Conservation (phyloP, 768 basidiomycete species). For the Pisolithus tinctorius region DNA sequence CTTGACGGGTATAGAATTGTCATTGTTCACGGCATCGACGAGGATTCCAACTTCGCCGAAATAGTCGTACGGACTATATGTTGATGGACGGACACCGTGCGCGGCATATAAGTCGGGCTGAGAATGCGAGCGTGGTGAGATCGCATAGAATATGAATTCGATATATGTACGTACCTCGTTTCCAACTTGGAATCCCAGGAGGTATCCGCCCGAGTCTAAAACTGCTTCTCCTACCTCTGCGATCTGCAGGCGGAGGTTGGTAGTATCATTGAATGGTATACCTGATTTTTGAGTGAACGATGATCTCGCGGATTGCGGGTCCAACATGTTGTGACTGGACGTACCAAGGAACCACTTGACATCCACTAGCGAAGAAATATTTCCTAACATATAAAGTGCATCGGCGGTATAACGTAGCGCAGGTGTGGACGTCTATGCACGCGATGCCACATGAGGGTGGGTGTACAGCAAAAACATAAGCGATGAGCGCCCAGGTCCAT, state of each 20-base stretch:
- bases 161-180: slow-evolving; percentile 42
- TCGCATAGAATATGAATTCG: background rate
- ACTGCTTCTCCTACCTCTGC: slow-evolving; percentile 37
- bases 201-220: slow-evolving; percentile 29
- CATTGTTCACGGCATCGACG: slow-evolving; percentile 16
- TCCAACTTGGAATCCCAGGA: slow-evolving; percentile 43
- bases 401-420: slow-evolving; percentile 42
- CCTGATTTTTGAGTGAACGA: slow-evolving; percentile 5
- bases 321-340: background rate
- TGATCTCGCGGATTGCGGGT: too few relatives aligned
- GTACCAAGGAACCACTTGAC: slow-evolving; percentile 43
- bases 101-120: slow-evolving; percentile 41
- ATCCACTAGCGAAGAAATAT: slow-evolving; percentile 36
- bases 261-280: slow-evolving; percentile 11
- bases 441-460: background rate
- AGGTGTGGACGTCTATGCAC: slow-evolving; percentile 40
- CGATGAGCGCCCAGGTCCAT: background rate
- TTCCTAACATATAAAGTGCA: slow-evolving; percentile 43
- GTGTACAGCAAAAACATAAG: background rate
- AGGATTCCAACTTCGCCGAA: slow-evolving; percentile 25
- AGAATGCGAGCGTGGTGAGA: slow-evolving; percentile 21
- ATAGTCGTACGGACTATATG: slow-evolving; percentile 23
- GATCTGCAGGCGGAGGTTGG: slow-evolving; percentile 25
- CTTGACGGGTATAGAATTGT: slow-evolving; percentile 13
- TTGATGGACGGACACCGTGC: slow-evolving; percentile 24